These are phyloP conservation scores for Balamuthia mandrillaris DNA, from an alignment of 208 protist species.

Conservation along the genomic window DNA sequence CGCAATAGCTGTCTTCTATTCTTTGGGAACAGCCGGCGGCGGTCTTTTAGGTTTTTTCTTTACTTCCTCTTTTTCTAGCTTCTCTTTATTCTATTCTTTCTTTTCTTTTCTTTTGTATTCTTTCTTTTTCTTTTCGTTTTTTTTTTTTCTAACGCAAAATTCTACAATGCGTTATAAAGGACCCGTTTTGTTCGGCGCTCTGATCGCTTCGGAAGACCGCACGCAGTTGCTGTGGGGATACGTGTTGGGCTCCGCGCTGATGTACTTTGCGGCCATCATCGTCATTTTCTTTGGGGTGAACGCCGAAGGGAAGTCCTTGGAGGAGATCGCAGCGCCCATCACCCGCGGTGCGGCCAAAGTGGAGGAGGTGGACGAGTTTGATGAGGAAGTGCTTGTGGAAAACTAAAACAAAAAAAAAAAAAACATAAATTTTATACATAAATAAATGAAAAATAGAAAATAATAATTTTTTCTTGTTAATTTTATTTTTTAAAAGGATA, in stretches of 20 bases:
- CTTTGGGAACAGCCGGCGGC: neutral
- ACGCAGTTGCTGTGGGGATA: conserved; percentile 26
- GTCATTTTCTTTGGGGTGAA: conserved; percentile 24
- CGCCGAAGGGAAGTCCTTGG: conserved; percentile 4
- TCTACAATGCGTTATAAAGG: neutral
- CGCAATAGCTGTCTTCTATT: conserved; percentile 37
- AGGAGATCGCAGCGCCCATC: conserved; percentile 2
- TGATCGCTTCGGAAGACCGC: neutral
- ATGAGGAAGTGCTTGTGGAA: too few species aligned
- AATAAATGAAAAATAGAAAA: too few species aligned
- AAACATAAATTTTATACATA: too few species aligned
- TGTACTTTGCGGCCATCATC: conserved; percentile 8
- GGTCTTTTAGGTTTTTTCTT: neutral
- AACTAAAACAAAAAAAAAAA: too few species aligned
- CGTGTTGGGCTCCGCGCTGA: neutral
- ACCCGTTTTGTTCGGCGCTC: conserved; percentile 4
- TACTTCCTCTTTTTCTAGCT: neutral
- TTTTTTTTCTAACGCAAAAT: neutral
- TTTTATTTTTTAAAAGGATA: too few species aligned
- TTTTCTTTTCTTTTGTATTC: neutral
- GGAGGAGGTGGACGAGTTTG: too few species aligned
- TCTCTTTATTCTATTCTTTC: neutral
- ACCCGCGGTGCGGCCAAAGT: neutral
- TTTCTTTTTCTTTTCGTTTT: neutral
- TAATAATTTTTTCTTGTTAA: too few species aligned